Conservation (phyloP, 2,329 filamentous ascomycete species). For the Teratosphaeriaceae sp. region DNA sequence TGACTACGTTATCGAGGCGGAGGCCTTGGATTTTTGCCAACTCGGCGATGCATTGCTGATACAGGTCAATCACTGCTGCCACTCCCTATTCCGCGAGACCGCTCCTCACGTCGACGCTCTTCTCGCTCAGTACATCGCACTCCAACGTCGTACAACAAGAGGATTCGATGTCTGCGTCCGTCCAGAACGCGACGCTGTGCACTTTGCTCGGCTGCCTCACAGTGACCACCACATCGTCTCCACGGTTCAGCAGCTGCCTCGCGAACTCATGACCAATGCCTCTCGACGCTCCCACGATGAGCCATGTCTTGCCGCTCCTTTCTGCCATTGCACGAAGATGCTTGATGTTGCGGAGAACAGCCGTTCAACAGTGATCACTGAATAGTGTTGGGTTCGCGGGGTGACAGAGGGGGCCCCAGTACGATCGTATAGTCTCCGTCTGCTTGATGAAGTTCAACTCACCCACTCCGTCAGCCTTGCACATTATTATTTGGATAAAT, state of each 20-base stretch:
- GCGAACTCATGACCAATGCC: constrained; percentile 49
- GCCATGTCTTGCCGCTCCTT: constrained; percentile 33
- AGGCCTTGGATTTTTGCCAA: constrained; percentile 35
- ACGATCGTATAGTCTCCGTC: too few species aligned
- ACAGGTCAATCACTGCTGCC: neutral
- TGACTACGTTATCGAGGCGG: constrained; percentile 48
- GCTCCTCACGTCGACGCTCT: constrained; percentile 47
- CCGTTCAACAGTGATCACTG: too few species aligned
- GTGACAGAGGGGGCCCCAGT: too few species aligned
- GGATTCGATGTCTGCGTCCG: constrained; percentile 1
- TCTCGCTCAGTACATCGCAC: constrained; percentile 49
- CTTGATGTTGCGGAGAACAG: too few species aligned
- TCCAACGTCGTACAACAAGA: constrained; percentile 10
- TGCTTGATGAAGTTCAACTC: too few species aligned
- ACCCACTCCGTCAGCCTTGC: too few species aligned
- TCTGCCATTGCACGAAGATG: neutral
- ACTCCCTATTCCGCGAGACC: too few species aligned
- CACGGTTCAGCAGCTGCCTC: constrained; percentile 40
- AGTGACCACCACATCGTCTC: constrained; percentile 46
- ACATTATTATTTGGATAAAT: too few species aligned
- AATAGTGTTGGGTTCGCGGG: too few species aligned
- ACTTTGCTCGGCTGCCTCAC: constrained; percentile 37
- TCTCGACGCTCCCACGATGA: constrained; percentile 41
- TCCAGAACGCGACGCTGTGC: constrained; percentile 11
- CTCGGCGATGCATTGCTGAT: constrained; percentile 37